phyloP scores from a whole-genome alignment of 2,329 filamentous ascomycete genomes.

The Mycosphaerelloides madeirae region DNA sequence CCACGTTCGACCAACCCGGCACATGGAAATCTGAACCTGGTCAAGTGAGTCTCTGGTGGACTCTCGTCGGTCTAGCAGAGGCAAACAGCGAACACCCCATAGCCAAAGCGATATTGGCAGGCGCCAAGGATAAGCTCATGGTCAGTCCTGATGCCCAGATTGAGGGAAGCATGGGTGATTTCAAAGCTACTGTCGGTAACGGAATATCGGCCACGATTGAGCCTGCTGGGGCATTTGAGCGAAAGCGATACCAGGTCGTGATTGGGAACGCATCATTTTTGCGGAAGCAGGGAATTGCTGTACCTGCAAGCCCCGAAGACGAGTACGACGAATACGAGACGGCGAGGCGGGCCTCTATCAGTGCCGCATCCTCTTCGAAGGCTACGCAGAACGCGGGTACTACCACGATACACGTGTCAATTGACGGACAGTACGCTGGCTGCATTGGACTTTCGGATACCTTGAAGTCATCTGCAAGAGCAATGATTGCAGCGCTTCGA shows the following conservation, averaged over 20 bases:
- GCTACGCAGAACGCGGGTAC: conserved; percentile 59
- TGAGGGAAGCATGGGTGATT: conserved; percentile 80
- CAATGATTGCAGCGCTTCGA: conserved; percentile 74
- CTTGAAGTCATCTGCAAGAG: conserved; percentile 80
- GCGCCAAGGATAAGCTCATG: conserved; percentile 71
- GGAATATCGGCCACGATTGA: conserved; percentile 80
- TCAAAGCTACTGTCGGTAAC: conserved; percentile 75
- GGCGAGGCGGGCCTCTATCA: conserved; percentile 15
- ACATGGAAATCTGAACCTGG: conserved; percentile 66
- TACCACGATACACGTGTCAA: conserved; percentile 86
- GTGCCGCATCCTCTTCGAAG: conserved; percentile 31
- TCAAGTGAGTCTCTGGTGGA: conserved; percentile 82
- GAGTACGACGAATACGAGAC: conserved; percentile 46
- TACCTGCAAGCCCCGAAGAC: conserved; percentile 51
- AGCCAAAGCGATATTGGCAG: conserved; percentile 75
- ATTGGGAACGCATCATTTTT: conserved; percentile 80
- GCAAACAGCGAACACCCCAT: conserved; percentile 95
- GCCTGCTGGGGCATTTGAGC: conserved; percentile 63
- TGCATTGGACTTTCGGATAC: conserved; percentile 81
- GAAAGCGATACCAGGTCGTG: conserved; percentile 69
- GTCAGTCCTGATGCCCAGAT: conserved; percentile 67
- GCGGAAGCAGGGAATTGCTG: conserved; percentile 60
- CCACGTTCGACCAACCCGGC: conserved; percentile 61
- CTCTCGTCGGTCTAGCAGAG: conserved; percentile 90
- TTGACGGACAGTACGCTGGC: conserved; percentile 76